Conservation (phyloP, 352 stramenopile genomes). For the Elongisporangium prolatum region DNA sequence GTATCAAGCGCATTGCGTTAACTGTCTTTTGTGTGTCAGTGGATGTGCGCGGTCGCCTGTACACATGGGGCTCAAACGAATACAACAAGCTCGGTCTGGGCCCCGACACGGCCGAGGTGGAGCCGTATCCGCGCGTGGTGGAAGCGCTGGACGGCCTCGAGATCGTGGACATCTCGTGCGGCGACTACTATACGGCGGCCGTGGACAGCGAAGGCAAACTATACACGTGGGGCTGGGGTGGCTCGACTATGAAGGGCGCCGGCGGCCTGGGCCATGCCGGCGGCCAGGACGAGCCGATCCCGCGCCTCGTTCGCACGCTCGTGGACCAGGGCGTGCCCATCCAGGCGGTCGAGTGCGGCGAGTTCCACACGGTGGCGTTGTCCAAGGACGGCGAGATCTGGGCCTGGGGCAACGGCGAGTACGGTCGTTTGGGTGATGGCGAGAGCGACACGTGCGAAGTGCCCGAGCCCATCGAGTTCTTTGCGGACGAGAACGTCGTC, state of each 20-base stretch:
- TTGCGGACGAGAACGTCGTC: conserved; percentile 63
- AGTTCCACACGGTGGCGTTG: conserved; percentile 89
- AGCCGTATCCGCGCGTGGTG: conserved; percentile 50
- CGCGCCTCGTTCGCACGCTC: conserved; percentile 58
- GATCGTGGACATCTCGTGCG: conserved; percentile 82
- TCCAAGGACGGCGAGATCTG: conserved; percentile 88
- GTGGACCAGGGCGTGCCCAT: conserved; percentile 83
- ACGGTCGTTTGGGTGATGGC: conserved; percentile 89
- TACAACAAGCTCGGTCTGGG: conserved; percentile 80
- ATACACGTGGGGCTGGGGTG: conserved; percentile 90
- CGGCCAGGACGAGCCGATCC: conserved; percentile 68
- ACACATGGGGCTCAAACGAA: conserved; percentile 88
- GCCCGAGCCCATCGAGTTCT: conserved; percentile 83
- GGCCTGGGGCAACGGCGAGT: conserved; percentile 90
- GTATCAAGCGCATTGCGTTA: conserved; percentile 3
- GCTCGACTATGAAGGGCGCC: conserved; percentile 77
- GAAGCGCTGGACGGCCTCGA: conserved; percentile 63
- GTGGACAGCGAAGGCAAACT: conserved; percentile 84
- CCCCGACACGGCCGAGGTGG: conserved; percentile 36
- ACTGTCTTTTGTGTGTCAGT: conserved; percentile 30
- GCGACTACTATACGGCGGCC: conserved; percentile 83
- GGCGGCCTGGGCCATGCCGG: conserved; percentile 70
- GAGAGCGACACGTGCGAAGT: conserved; percentile 78
- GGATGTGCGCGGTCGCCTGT: conserved; percentile 61
- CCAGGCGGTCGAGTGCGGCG: conserved; percentile 64